Evolutionary conservation across 2,329 filamentous ascomycete genomes (phyloP).

Genomic region (Colletotrichum liriopes): DNA sequence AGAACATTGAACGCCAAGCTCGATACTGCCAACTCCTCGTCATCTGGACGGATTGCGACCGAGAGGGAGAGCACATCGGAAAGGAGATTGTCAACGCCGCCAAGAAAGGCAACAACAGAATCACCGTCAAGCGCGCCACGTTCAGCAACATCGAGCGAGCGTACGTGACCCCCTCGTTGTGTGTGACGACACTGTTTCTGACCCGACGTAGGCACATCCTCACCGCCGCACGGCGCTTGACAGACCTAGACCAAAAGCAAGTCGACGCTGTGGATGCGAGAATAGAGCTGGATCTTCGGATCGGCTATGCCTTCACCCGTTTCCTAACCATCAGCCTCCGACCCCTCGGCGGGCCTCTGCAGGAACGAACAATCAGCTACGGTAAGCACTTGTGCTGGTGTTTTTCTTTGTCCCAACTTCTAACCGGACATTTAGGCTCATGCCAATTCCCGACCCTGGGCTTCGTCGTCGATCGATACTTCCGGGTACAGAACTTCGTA

Average conservation of each 20-base stretch:
- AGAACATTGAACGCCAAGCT: constrained; percentile 88
- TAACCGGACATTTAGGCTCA: constrained; percentile 69
- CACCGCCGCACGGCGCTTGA: constrained; percentile 82
- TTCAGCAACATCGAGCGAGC: constrained; percentile 98
- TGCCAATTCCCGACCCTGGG: constrained; percentile 98
- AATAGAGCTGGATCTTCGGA: constrained; percentile 93
- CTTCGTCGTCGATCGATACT: constrained; percentile 97
- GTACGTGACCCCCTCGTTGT: constrained; percentile 61
- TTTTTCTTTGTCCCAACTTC: constrained; percentile 25
- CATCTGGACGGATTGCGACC: constrained; percentile 99
- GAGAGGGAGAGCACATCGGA: constrained; percentile 97
- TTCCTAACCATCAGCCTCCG: constrained; percentile 87
- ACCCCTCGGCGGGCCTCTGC: constrained; percentile 76
- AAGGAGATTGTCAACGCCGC: constrained; percentile 90
- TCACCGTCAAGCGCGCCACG: constrained; percentile 87
- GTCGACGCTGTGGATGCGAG: constrained; percentile 89
- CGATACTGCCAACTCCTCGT: constrained; percentile 81
- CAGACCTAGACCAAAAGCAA: constrained; percentile 86
- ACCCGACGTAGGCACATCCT: constrained; percentile 80
- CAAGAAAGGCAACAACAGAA: constrained; percentile 77
- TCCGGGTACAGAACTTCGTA: constrained; percentile 93
- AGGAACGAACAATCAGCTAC: constrained; percentile 82
- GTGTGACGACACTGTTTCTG: constrained; percentile 11
- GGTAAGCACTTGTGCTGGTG: constrained; percentile 64
- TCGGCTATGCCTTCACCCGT: constrained; percentile 93